Evolutionary conservation across 345 rosid species (phyloP), one percentile per base, ranked within the genome.

Genomic region (Viola odorata): DNA sequence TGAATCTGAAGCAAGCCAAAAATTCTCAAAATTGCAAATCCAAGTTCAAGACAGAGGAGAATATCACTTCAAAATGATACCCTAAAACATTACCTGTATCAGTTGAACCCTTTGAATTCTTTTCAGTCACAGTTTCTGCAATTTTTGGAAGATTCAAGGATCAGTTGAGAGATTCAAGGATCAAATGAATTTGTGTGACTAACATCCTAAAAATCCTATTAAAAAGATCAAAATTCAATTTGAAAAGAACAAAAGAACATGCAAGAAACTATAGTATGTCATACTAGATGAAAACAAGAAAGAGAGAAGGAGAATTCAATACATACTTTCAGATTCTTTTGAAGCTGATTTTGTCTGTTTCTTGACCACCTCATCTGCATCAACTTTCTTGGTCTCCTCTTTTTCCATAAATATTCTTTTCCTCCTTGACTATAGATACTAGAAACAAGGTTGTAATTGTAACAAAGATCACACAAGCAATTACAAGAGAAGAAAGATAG

Each of bases 391-490:
- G 59, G 67, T 45, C 38, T 60, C 76, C 62, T 69, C 73, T 59
- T 74, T 80, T 9, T 57, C 80, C 83, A 78, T 74, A 36, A 73
- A 61, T 55, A 67, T 10, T 69, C 71, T 69, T 71, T 23, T 23
- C 32, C 32, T 23, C 32, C 32, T 23, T 57, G 48, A 77, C 51
- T 66, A 73, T 70, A 62, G 72, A 69, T 65, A 63, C 67, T 13
- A 16, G 48, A 39, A 15, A 40, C 17, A 48, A 49, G 32, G 48
- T 8, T 9, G 37, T 6, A 8, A 3, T 1, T 16, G 11, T 8
- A 7, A 5, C 39, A 36, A 3, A 63, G 45, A 63, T 54, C 14
- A 36, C 42, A 12, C 23, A 12, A 41, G 2, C 16, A n/a, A 0
- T 0, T 0, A 12, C 3, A 32, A 15, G 8, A 23, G 2, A 12